Base-by-base conservation (phyloP, 352 stramenopile species). In the Pythium biforme region DNA sequence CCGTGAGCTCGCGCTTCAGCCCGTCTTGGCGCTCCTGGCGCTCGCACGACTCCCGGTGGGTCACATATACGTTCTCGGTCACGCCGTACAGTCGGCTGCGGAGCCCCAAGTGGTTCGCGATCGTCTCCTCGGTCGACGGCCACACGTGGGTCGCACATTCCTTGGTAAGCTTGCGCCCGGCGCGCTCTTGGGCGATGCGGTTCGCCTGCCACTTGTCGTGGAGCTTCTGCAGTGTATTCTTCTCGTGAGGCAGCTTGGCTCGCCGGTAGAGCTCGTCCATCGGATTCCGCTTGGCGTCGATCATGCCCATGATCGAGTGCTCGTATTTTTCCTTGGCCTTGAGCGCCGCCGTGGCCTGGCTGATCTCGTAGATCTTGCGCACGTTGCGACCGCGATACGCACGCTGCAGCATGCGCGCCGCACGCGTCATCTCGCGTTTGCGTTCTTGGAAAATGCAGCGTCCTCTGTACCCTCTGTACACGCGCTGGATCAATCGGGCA, bases 1-100 rank as follows among this genome's bases (percentile, higher is more conserved):
- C 68, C 20, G 61, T 17, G 12, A 87, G 56, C 52, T 86, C 64
- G 4, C 37, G 17, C 40, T 66, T 46, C 11, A 88, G 66, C 29
- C 60, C 64, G 15, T 15, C n/a, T 0, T 79, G 70, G n/a, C 67
- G 69, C 50, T 72, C 66, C 49, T 79, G 59, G 5, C 76, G 74
- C 55, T 81, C 60, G 5, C 57, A 17, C 8, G 68, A 66, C 51
- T 88, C 78, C n/a, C 64, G 69, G 51, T 77, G 69, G n/a, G 76
- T 80, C 19, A 78, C 55, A 68, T 90, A 90, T 41, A 90, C 78
- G 43, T 79, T 88, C 62, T 90, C 81, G 8, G 78, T 86, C 39
- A 90, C 78, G 37, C 81, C 81, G 55, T 86, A 88, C 29, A 90
- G 70, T 46, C 86, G 82, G 26, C 69, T 65, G 1, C 72, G 68